Conservation (phyloP, 2,329 filamentous ascomycete species). For the Xylariaceae sp. region DNA sequence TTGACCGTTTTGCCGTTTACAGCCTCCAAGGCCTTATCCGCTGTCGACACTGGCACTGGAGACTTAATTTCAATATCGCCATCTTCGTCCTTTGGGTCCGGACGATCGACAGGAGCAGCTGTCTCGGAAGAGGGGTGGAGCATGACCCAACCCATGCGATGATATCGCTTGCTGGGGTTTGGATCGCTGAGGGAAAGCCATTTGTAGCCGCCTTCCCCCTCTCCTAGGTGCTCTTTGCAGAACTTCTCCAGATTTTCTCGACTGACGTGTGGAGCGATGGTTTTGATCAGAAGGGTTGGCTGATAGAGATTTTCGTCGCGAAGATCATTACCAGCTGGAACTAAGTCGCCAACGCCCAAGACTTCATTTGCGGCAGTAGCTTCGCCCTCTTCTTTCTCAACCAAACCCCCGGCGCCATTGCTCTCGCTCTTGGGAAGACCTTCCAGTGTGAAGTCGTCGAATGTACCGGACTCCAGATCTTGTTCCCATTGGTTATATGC, state of each 20-base stretch:
- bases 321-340: constrained; percentile 82
- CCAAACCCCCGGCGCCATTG: constrained; percentile 76
- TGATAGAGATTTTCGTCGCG: constrained; percentile 84
- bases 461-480: constrained; percentile 77
- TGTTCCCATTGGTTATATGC: constrained; percentile 85
- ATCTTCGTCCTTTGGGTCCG: constrained; percentile 69
- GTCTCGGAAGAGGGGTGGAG: constrained; percentile 74
- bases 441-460: constrained; percentile 92
- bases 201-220: constrained; percentile 87
- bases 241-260: constrained; percentile 90
- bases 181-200: constrained; percentile 95
- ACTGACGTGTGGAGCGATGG: constrained; percentile 92
- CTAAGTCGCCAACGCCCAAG: constrained; percentile 83
- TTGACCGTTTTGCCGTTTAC: constrained; percentile 97
- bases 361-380: constrained; percentile 88
- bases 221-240: constrained; percentile 89
- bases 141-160: constrained; percentile 98
- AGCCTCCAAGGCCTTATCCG: constrained; percentile 85
- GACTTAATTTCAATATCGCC: constrained; percentile 52
- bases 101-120: constrained; percentile 60
- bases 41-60: constrained; percentile 50
- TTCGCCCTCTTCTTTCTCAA: constrained; percentile 95
- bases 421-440: constrained; percentile 91
- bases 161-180: constrained; percentile 94
- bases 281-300: constrained; percentile 95